These are phyloP conservation scores for Backusella parvicylindrica DNA, from an alignment of 192 early-diverging fungal genomes.

Conservation along the genomic window DNA sequence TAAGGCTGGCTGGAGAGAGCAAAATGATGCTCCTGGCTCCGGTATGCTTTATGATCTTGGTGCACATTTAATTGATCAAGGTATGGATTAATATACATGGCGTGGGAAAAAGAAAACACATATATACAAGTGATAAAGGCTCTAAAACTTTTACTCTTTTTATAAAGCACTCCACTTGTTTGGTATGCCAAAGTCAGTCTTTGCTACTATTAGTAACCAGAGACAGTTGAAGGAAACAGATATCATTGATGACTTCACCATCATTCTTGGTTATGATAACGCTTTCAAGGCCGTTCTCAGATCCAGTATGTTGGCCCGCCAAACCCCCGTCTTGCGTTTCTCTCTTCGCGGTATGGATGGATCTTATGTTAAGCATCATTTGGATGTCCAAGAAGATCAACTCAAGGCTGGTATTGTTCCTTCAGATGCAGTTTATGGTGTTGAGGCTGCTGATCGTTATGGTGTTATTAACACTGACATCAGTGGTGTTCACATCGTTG, in stretches of 20 bases:
- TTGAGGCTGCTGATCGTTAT: constrained; percentile 44
- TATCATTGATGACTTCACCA: constrained; percentile 63
- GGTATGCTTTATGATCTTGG: constrained; percentile 76
- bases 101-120: neutral
- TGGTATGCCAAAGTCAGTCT: constrained; percentile 62
- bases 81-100: constrained; percentile 15
- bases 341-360: constrained; percentile 67
- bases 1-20: constrained; percentile 75
- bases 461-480: constrained; percentile 53
- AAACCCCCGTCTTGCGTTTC: constrained; percentile 57
- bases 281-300: constrained; percentile 60
- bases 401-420: constrained; percentile 63
- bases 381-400: constrained; percentile 75
- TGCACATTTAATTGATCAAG: constrained; percentile 64
- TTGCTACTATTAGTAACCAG: constrained; percentile 59
- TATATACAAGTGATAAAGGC: neutral
- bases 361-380: constrained; percentile 58
- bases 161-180: constrained; percentile 53
- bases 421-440: constrained; percentile 46
- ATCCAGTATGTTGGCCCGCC: constrained; percentile 65
- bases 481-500: constrained; percentile 44
- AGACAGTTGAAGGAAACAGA: constrained; percentile 51
- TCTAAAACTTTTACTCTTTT: constrained; percentile 13
- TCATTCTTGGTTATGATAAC: constrained; percentile 57
- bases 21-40: constrained; percentile 51